These are phyloP conservation scores for Trichoderma polysporum DNA, from an alignment of 2,329 filamentous ascomycete species.

Conservation along the genomic window DNA sequence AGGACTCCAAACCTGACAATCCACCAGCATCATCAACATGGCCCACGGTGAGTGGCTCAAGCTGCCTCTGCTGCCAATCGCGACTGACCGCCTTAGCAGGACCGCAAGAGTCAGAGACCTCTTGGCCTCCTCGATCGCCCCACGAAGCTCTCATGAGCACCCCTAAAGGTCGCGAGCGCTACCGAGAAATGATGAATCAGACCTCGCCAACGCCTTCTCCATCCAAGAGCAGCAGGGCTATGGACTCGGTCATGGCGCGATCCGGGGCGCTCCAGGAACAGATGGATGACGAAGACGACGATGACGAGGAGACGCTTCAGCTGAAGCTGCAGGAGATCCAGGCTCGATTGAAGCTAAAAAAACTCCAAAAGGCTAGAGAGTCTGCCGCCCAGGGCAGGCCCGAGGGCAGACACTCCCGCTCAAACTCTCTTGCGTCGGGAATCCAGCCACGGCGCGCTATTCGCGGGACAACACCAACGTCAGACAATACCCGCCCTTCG, in stretches of 20 bases:
- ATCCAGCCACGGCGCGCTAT: slow-evolving; percentile 24
- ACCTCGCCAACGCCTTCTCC: slow-evolving; percentile 70
- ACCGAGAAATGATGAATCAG: slow-evolving; percentile 65
- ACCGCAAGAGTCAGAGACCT: slow-evolving; percentile 43
- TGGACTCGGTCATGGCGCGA: slow-evolving; percentile 25
- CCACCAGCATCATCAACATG: slow-evolving; percentile 14
- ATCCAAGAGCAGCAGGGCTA: slow-evolving; percentile 26
- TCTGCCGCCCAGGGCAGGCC: slow-evolving; percentile 24
- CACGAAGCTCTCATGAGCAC: slow-evolving; percentile 65
- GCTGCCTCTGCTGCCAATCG: slow-evolving; percentile 2
- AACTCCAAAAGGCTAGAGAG: slow-evolving; percentile 62
- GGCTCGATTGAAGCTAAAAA: slow-evolving; percentile 83
- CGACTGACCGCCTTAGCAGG: slow-evolving; percentile 19
- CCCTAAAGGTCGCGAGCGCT: slow-evolving; percentile 75
- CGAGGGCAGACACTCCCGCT: slow-evolving; percentile 25
- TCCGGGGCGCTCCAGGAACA: slow-evolving; percentile 36
- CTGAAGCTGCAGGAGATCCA: slow-evolving; percentile 86
- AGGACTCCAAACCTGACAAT: slow-evolving; percentile 8
- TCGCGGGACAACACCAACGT: slow-evolving; percentile 32
- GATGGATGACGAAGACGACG: slow-evolving; percentile 53
- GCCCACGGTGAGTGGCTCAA: slow-evolving; percentile 20
- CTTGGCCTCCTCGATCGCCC: slow-evolving; percentile 68
- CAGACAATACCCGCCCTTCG: slow-evolving; percentile 24
- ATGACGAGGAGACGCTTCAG: slow-evolving; percentile 87
- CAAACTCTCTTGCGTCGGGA: slow-evolving; percentile 28